Evolutionary conservation across 345 rosid species (phyloP), one percentile per base, ranked within the genome.

Genomic region (Psidium friedrichsthalianum): DNA sequence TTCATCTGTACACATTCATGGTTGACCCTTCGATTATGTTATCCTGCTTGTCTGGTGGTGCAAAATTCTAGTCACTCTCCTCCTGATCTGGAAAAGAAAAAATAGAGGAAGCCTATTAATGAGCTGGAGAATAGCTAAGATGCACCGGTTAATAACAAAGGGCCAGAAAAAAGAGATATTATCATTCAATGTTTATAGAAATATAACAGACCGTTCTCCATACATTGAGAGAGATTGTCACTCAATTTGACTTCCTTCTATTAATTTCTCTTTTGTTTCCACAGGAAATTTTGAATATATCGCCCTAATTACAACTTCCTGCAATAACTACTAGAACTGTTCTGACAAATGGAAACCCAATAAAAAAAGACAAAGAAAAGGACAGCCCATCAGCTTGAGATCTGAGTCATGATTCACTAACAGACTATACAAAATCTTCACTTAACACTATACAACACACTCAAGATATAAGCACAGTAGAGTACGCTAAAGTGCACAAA

Each of bases 21-120:
- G 78, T 69, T 69, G 78, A 69, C 40, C 47, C 78, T 36, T 69
- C 47, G 13, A 82, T 54, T 53, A 42, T 20, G 25, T 54, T 82
- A 29, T 54, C 84, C 56, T n/a, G 61, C 56, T 54, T 82, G 59
- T 82, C 58, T 24, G 84, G 78, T 11, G 25, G 47, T 69, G 78
- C 44, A 32, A 22, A 21, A 82, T 22, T 55, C 83, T 56, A 86
- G 53, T 83, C 81, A 29, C 88, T 86, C 53, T 74, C 88, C 53
- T 78, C 88, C 83, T 86, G 83, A 57, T 25, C 88, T 86, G 86
- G 74, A 83, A 1, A 18, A 27, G 27, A 27, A 82, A 24, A 56
- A 42, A 36, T 24, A 74, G 81, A 54, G 24, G 15, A 44, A 61
- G 49, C 78, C 47, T 69, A 36, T 36, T 36, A 69, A 59, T 49